Evolutionary conservation across 2,329 filamentous ascomycete species (phyloP), one percentile per base, ranked within the genome.

Genomic region (Lecanosticta acicola): DNA sequence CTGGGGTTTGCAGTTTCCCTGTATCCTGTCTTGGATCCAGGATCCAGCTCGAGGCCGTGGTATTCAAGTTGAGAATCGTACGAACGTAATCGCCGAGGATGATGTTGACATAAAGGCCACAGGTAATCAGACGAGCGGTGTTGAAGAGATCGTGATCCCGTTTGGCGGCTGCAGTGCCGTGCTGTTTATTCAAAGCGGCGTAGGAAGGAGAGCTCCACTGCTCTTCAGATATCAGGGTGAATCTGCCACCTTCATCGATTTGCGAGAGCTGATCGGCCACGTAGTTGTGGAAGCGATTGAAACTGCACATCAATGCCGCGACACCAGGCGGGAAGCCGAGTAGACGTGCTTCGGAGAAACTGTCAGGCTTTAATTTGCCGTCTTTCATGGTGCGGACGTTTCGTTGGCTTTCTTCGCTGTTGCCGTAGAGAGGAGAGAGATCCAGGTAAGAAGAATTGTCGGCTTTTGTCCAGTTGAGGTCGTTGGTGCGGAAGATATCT

Each of bases 211-310:
- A 8, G 40, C 68, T 37, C 80, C 77, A 1, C 72, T 72, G 0
- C 69, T 58, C 0, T 79, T 68, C 0, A 68, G 60, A 3, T 76
- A 78, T 1, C 72, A 75, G 65, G 88, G 89, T 87, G 67, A 95
- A 96, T 17, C 86, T 79, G 13, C 81, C 82, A 36, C 80, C 79
- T 58, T 96, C 90, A 59, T 96, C 94, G 66, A 96, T 91, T n/a
- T 76, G 70, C 0, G 85, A 85, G n/a, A 96, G 72, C 49, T 91
- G 84, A 43, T 81, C 78, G 1, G 86, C 89, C 0, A 89, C 80
- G 54, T 93, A 77, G 67, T 97, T 96, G 68, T 96, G 91, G 68
- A 94, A 94, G 17, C 72, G 69, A 46, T 76, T 77, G 71, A 84
- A 87, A 68, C 85, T 77, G 53, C 87, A 79, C 29, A 87, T 63